Base-by-base conservation (phyloP, 1,139 yeast species). In the Yamadazyma atlantica region DNA sequence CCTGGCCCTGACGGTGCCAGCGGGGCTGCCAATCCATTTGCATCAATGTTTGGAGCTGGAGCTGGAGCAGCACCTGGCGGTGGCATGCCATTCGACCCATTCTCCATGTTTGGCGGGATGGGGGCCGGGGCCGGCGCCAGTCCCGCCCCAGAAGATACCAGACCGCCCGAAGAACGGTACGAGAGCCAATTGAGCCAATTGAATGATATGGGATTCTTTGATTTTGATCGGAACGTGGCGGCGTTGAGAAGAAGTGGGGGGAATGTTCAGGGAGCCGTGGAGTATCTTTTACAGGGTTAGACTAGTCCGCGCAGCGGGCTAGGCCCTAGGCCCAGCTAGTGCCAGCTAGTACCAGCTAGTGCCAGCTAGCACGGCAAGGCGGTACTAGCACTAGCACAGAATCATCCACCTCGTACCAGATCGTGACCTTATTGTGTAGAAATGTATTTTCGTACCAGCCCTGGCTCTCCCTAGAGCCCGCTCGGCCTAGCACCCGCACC, bases 181-280 rank as follows among this genome's bases (percentile, higher is more conserved):
- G 96, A 86, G 58, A 59, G 72, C n/a, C 97, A 92, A 59, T 71
- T 92, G 53, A 79, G 95, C 55, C 97, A 90, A 60, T 75, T 92
- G 58, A 92, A 92, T 59, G 98, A 92, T 57, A 87, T 92, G 84
- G 98, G 98, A 2, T 92, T 92, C 66, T 82, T 78, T 50, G 97
- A 92, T 51, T 92, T 90, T 56, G 97, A 92, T 50, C 75, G 87
- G 51, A 92, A 92, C 55, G 89, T 92, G 14, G 82, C 82, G 18
- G 97, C 97, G 1, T 73, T 92, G 54, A 80, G 97, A 68, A 80
- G 97, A 64, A 80, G 94, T 40, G 97, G 97, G 18, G 98, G 98
- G 10, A 86, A 90, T 50, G 97, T 92, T 14, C 96, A 92, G 63
- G 97, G 97, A 29, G 98, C 98, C 11, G 75, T 92, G 40, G 97